These are phyloP conservation scores for Ascochyta rabiei DNA, from an alignment of 2,329 filamentous ascomycete species.

Conservation along the genomic window DNA sequence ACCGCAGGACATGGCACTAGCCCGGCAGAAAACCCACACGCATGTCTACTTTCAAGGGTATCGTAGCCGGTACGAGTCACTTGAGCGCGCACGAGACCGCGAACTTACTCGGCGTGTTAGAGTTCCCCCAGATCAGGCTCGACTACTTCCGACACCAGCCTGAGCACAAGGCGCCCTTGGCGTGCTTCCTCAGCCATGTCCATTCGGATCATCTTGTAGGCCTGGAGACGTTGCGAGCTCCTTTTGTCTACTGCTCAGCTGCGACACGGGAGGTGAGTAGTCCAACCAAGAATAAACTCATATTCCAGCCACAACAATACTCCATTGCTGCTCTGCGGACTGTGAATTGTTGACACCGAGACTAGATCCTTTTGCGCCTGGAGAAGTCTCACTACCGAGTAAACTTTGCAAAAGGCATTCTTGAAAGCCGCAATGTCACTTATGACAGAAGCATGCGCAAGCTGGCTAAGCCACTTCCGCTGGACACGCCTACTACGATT, in stretches of 20 bases:
- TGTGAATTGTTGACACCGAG: not conserved
- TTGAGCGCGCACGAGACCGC: not conserved
- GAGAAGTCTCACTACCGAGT: conserved; percentile 80
- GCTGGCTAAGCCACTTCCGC: conserved; percentile 77
- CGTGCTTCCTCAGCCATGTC: conserved; percentile 89
- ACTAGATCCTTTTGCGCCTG: conserved; percentile 72
- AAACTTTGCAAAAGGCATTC: conserved; percentile 77
- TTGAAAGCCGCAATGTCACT: conserved; percentile 75
- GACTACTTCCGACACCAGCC: conserved; percentile 76
- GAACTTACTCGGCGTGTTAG: conserved; percentile 43
- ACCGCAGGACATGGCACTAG: conserved; percentile 2
- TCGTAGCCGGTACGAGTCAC: conserved; percentile 29
- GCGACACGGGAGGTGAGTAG: conserved; percentile 73
- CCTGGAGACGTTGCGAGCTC: conserved; percentile 74
- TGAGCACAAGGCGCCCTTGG: conserved; percentile 67
- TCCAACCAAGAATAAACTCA: not conserved
- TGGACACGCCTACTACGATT: conserved; percentile 78
- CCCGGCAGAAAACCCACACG: not conserved
- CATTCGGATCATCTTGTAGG: conserved; percentile 89
- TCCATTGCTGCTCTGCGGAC: not conserved
- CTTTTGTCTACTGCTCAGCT: conserved; percentile 89
- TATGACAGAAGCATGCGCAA: conserved; percentile 74
- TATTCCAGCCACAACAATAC: not conserved
- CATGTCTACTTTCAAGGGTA: conserved; percentile 48
- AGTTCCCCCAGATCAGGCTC: conserved; percentile 82